Evolutionary conservation across 2,329 filamentous ascomycete species (phyloP), one percentile per base, ranked within the genome.

Genomic region (Neoarthrinium moseri): DNA sequence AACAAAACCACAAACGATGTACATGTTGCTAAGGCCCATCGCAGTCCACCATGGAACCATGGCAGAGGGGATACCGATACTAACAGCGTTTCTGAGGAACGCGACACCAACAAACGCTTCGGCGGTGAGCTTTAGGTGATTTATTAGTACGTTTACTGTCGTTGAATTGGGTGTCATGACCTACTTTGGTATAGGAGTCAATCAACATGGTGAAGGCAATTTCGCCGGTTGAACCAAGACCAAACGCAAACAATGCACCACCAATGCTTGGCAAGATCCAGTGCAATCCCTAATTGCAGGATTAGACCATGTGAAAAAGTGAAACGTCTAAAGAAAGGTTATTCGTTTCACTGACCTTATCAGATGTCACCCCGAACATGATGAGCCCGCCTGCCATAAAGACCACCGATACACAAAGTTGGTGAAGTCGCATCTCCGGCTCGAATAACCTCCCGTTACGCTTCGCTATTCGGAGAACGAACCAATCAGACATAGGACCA

Each of bases 371-470:
- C 1, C 69, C 69, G 51, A 70, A 72, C 58, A 72, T 66, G 2
- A 67, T 62, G 3, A 70, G 34, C 0, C 69, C 69, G 3, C 59
- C 66, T 4, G 63, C 56, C 57, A 68, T 60, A 3, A 56, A 27
- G 0, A 70, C 7, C 0, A 64, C 61, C 2, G 67, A 63, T 33
- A 44, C 30, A 6, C 36, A 21, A 11, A 46, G 6, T 13, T 32
- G 33, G 26, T 63, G 70, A 5, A 74, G 51, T 5, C 71, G 60
- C 62, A 73, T 73, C 49, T 74, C 71, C 0, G 71, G 70, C 50
- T 74, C 71, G 32, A 67, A 73, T 6, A 68, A 56, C 3, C 70
- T 70, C 0, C 59, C 58, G 8, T 73, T 71, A 2, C 65, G 56
- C n/a, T 55, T 59, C 0, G 71, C 60, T 17, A 70, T 56, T 21